Percentiles rank a stretch among this genome's conserved stretches.
Evolutionary conservation across 2,329 filamentous ascomycete species (phyloP).

Genomic region (Sclerotinia glacialis): DNA sequence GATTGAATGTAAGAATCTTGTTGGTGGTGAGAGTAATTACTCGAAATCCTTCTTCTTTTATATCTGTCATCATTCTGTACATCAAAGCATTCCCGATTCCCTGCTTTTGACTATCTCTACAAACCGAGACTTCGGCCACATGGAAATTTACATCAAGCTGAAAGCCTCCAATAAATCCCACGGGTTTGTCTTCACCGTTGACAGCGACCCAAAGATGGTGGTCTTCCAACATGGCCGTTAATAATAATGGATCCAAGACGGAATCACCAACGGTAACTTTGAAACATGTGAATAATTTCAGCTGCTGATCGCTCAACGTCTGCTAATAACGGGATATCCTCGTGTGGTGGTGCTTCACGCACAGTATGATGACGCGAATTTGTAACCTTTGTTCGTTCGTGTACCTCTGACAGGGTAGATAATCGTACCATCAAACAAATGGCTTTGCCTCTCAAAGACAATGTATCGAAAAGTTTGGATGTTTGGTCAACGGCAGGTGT

Average conservation of each 20-base stretch:
- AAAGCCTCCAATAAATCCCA: slow-evolving; percentile 36
- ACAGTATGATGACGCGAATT: slow-evolving; percentile 5
- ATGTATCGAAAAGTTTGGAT: slow-evolving; percentile 18
- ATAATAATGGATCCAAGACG: slow-evolving; percentile 30
- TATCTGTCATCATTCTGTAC: slow-evolving; percentile 33
- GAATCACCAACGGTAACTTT: slow-evolving; percentile 30
- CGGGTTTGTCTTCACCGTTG: slow-evolving; percentile 33
- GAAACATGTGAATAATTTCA: slow-evolving; percentile 32
- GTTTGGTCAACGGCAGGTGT: slow-evolving; percentile 13
- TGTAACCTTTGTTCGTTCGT: slow-evolving; percentile 7
- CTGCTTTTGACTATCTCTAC: slow-evolving; percentile 34
- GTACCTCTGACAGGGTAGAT: slow-evolving; percentile 19
- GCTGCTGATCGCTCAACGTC: slow-evolving; percentile 37
- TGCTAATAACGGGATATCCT: slow-evolving; percentile 36
- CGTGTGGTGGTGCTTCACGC: slow-evolving; percentile 22
- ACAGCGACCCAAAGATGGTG: slow-evolving; percentile 37
- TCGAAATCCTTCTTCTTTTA: slow-evolving; percentile 33
- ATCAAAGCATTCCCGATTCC: slow-evolving; percentile 37
- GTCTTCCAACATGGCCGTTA: slow-evolving; percentile 30
- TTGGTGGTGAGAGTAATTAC: slow-evolving; percentile 37
- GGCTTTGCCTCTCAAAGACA: background rate
- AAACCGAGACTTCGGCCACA: slow-evolving; percentile 37
- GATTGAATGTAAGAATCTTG: slow-evolving; percentile 35
- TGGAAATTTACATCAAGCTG: slow-evolving; percentile 37
- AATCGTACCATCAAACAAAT: slow-evolving; percentile 16